Evolutionary conservation across 805 yeast genomes (phyloP).

Genomic region (Monosporozyma aerobia): DNA sequence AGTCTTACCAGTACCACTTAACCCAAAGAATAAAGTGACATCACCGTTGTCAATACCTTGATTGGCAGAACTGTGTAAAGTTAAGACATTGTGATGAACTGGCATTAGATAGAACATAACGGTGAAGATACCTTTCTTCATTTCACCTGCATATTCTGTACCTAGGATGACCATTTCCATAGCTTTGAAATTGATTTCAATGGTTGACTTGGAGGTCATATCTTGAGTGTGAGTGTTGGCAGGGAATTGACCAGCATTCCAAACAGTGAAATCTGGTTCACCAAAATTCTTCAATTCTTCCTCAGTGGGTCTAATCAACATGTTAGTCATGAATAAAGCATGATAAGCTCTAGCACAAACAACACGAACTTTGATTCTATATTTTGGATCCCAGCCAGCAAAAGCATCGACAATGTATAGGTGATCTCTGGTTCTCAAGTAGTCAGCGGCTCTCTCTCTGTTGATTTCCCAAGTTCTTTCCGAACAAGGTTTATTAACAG

Average conservation of each 20-base stretch:
- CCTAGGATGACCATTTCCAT: conserved; percentile 99
- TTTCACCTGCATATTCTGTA: conserved; percentile 98
- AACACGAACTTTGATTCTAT: conserved; percentile 89
- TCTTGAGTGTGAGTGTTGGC: conserved; percentile 94
- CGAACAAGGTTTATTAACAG: conserved; percentile 90
- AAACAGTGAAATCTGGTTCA: conserved; percentile 95
- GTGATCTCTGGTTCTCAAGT: conserved; percentile 89
- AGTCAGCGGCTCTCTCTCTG: conserved; percentile 93
- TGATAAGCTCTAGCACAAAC: conserved; percentile 98
- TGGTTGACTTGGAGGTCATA: conserved; percentile 93
- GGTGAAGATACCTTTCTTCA: conserved; percentile 98
- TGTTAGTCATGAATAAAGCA: conserved; percentile 94
- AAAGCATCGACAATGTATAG: conserved; percentile 91
- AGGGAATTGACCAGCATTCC: conserved; percentile 98
- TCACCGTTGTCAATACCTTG: conserved; percentile 77
- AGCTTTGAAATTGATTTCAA: conserved; percentile 90
- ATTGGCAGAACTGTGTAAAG: conserved; percentile 91
- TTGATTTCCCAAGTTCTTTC: conserved; percentile 93
- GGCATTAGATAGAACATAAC: conserved; percentile 99
- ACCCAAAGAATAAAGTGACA: conserved; percentile 91
- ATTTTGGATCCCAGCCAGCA: conserved; percentile 99
- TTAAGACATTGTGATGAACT: conserved; percentile 78
- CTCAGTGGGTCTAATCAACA: conserved; percentile 89
- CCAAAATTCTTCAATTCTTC: conserved; percentile 86
- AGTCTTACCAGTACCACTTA: conserved; percentile 97